Evolutionary conservation across 2,329 filamentous ascomycete species (phyloP), one percentile per base, ranked within the genome.

Genomic region (Aspergillus pseudotamarii): DNA sequence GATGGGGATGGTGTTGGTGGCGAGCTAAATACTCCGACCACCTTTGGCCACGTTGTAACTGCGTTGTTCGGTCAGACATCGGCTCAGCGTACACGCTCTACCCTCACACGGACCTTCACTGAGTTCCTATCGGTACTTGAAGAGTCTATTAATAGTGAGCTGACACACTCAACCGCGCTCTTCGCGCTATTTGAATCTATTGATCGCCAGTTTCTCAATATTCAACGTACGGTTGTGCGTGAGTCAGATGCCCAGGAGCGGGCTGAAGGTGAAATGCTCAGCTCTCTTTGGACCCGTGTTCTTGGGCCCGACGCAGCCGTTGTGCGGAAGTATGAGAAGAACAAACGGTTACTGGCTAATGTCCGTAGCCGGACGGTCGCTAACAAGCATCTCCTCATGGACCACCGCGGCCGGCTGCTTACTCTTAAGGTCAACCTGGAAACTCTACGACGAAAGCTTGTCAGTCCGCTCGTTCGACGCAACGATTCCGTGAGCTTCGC

Each of bases 111-210:
- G 66, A 94, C 94, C 14, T 97, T 96, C 75, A 89, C 89, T 75
- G 92, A 96, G 75, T 94, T 97, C 72, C 85, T 98, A 45, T 85
- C 87, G 41, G 91, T 95, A 0, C 87, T 97, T 26, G 94, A 98
- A 80, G 93, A 97, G 66, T 91, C 91, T 64, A 96, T 97, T 76
- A 88, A 90, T 71, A 90, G 87, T 68, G 94, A 98, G 78, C 84
- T 97, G 23, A 89, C 89, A 59, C 90, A 94, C 78, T 91, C 90
- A 46, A 86, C 93, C 1, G 86, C 88, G 1, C 87, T 97, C 16
- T 96, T 97, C 76, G 87, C 87, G 4, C 88, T 97, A n/a, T 97
- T 97, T 77, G 93, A 97, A 76, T 87, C 89, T 63, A 93, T 97
- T 69, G 94, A 98, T 79, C 87, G 89, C 59, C 93, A 96, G 76